phyloP scores from a whole-genome alignment of 2,329 filamentous ascomycete genomes.

The Lachnellula hyalina region DNA sequence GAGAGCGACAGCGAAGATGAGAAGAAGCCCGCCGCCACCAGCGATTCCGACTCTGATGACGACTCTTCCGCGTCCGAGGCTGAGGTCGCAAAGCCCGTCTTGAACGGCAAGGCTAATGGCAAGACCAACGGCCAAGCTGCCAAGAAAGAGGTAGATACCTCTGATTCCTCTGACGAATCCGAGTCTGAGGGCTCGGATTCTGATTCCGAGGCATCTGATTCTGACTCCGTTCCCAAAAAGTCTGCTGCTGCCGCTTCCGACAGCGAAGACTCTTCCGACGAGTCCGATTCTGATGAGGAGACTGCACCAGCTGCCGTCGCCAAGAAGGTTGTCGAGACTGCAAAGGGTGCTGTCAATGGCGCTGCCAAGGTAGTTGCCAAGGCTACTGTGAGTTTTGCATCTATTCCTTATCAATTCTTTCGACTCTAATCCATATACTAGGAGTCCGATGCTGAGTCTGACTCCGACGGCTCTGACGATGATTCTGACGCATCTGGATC shows the following conservation, averaged over 20 bases:
- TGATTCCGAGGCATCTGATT: slow-evolving; percentile 31
- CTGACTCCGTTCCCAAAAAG: slow-evolving; percentile 24
- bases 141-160: slow-evolving; percentile 34
- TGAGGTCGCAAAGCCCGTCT: slow-evolving; percentile 24
- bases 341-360: slow-evolving; percentile 27
- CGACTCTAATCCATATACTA: slow-evolving; percentile 11
- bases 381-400: slow-evolving; percentile 27
- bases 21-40: slow-evolving; percentile 22
- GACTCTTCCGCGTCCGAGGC: slow-evolving; percentile 29
- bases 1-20: slow-evolving; percentile 25
- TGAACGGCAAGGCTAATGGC: slow-evolving; percentile 33
- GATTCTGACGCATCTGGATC: slow-evolving; percentile 19
- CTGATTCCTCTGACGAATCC: slow-evolving; percentile 26
- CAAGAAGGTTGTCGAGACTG: slow-evolving; percentile 24
- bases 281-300: slow-evolving; percentile 28
- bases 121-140: slow-evolving; percentile 34
- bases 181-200: slow-evolving; percentile 1
- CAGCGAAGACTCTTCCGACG: slow-evolving; percentile 24
- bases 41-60: slow-evolving; percentile 25
- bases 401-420: neutral
- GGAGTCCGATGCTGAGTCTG: neutral
- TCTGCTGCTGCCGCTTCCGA: slow-evolving; percentile 25
- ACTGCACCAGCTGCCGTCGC: slow-evolving; percentile 11
- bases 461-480: slow-evolving; percentile 14
- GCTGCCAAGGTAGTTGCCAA: slow-evolving; percentile 27